A percentile compares a stretch with the other conserved stretches of the same genome.
phyloP scores from a whole-genome alignment of 2,329 filamentous ascomycete species.

The Trichophyton simii region DNA sequence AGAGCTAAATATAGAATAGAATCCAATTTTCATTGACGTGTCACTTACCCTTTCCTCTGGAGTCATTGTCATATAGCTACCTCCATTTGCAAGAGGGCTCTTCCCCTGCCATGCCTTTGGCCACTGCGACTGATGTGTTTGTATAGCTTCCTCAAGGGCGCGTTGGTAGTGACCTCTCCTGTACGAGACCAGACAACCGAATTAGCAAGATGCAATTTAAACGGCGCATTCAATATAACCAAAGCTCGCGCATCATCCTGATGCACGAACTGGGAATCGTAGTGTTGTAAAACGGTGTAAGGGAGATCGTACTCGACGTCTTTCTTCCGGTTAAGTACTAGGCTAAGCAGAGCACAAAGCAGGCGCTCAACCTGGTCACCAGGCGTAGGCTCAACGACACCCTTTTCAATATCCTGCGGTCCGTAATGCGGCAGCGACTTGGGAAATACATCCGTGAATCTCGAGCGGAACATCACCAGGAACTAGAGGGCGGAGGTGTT shows the following conservation, averaged over 20 bases:
- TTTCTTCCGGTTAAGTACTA: conserved; percentile 94
- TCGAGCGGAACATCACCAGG: conserved; percentile 93
- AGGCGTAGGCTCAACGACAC: conserved; percentile 63
- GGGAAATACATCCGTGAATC: conserved; percentile 81
- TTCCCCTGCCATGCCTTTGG: conserved; percentile 66
- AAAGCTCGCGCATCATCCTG: not conserved
- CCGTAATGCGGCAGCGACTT: conserved; percentile 80
- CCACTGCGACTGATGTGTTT: conserved; percentile 80
- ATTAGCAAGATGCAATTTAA: conserved; percentile 2
- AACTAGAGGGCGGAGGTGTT: conserved; percentile 49
- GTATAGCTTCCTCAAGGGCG: conserved; percentile 84
- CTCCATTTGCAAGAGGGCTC: conserved; percentile 69
- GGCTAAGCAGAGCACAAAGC: conserved; percentile 73
- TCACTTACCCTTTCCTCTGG: conserved; percentile 61
- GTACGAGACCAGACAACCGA: conserved; percentile 11
- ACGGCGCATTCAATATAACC: not conserved
- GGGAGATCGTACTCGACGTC: conserved; percentile 73
- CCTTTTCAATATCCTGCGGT: conserved; percentile 86
- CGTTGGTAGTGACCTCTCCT: conserved; percentile 87
- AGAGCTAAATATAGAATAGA: not conserved
- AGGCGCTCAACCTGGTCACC: conserved; percentile 78
- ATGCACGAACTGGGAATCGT: not conserved
- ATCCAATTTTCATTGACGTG: not conserved
- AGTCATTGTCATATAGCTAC: conserved; percentile 69
- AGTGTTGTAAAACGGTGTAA: conserved; percentile 13